Base-by-base conservation (phyloP, 257 asterid species). In the Coffea canephora region DNA sequence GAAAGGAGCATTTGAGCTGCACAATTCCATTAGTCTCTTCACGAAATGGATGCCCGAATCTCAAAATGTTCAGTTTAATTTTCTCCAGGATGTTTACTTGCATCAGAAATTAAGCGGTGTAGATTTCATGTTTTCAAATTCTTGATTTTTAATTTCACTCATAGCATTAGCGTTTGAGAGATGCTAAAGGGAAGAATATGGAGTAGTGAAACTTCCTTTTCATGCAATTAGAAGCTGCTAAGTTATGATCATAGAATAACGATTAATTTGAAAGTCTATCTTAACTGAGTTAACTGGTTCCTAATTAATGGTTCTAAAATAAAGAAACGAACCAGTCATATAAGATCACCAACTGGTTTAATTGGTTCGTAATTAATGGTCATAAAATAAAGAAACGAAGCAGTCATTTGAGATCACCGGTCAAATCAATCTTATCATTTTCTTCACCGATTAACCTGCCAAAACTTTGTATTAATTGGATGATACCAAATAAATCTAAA, bases 361-460 rank as follows among this genome's bases (percentile, higher is more conserved):
- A 34, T 2, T 3, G 43, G 41, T 31, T 65, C 11, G n/a, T 15
- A 27, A 27, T 54, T 9, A 74, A 19, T 7, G 25, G 43, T 74
- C 19, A 55, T 34, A 19, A 6, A 55, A 31, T 74, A 8, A 52
- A 8, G 11, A 43, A 49, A 36, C 4, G 21, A 57, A 34, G 3
- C 15, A 36, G 25, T 18, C n/a, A 15, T 36, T 5, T 4, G 21
- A 15, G 48, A 14, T 67, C 16, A 34, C 0, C 11, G 34, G 48
- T 68, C 25, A 68, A 68, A 34, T 68, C 72, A 68, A 68, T 68
- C 72, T 68, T 68, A 16, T 68, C 48, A 68, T 15, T 15, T 68
- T 68, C 1, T 10, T 36, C 18, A 15, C 5, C 15, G 25, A 6
- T 36, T 68, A 36, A 15, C 36, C 16, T 25, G 1, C 69, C 27